Percentiles rank a stretch among this genome's conserved stretches.
These are phyloP conservation scores for Pholiota molesta DNA, from an alignment of 768 basidiomycete species.

Conservation along the genomic window DNA sequence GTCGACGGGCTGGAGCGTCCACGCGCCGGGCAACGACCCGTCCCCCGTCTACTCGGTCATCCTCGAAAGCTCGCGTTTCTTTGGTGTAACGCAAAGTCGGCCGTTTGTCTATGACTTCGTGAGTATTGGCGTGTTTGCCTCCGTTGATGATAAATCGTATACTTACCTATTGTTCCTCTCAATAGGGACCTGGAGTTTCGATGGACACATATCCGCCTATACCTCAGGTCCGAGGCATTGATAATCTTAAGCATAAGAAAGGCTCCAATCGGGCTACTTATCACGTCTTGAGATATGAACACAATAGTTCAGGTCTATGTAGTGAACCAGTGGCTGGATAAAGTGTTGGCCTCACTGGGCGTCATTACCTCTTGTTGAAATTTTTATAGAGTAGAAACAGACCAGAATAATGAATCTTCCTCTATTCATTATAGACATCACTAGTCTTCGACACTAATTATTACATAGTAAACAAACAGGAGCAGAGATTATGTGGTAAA, in stretches of 20 bases:
- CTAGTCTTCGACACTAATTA: slow-evolving; percentile 11
- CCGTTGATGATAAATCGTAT: neutral
- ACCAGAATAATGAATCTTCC: neutral
- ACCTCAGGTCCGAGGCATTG: slow-evolving; percentile 23
- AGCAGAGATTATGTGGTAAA: slow-evolving; percentile 7
- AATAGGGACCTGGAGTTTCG: slow-evolving; percentile 60
- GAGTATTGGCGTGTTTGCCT: slow-evolving; percentile 22
- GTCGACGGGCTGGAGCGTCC: slow-evolving; percentile 70
- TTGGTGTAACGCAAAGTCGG: slow-evolving; percentile 76
- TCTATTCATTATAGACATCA: slow-evolving; percentile 4
- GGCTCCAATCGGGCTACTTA: slow-evolving; percentile 29
- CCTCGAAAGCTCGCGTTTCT: slow-evolving; percentile 78
- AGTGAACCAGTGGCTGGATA: slow-evolving; percentile 16
- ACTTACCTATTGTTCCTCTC: neutral
- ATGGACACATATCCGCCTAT: slow-evolving; percentile 54
- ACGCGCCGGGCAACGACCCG: slow-evolving; percentile 77
- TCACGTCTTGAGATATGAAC: slow-evolving; percentile 31
- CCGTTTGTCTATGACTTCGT: slow-evolving; percentile 82
- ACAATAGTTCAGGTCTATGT: slow-evolving; percentile 24
- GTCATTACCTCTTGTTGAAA: neutral
- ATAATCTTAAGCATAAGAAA: slow-evolving; percentile 34
- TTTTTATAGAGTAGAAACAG: neutral
- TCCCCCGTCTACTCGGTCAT: slow-evolving; percentile 79
- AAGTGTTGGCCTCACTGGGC: no score
- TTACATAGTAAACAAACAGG: slow-evolving; percentile 18